Base-by-base conservation (phyloP, 495 filamentous ascomycete genomes). In the Wilcoxina mikolae region DNA sequence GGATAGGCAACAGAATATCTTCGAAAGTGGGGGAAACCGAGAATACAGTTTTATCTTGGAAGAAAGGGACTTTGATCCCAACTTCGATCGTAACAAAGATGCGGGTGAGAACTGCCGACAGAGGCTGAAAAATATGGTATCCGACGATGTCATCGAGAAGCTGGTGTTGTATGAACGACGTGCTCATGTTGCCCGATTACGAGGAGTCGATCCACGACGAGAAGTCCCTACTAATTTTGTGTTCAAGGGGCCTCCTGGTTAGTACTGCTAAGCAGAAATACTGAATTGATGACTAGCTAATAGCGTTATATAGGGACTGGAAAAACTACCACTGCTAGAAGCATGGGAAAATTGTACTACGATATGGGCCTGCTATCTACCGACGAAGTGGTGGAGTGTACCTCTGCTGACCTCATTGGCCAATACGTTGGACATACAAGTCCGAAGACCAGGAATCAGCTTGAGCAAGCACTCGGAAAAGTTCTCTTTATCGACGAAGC, bases 321-420 rank as follows among this genome's bases (percentile, higher is more conserved):
- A 11, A 89, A 89, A 58, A 86, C 84, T 0, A 79, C 73, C 0
- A 85, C 81, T 0, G 84, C 84, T 0, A 66, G 72, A 50, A 81
- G 75, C 56, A 83, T 89, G 75, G 84, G 83, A 7, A 72, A 82
- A 51, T 68, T 89, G 0, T 87, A 76, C 61, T 86, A 84, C 58
- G 78, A 86, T 58, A 77, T 84, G 74, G 78, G 80, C 0, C 73
- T 84, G 20, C 67, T 85, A 0, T 56, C 74, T 0, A 71, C 72
- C 0, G 67, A 60, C 0, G 74, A 76, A 41, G 78, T 84, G 0
- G 59, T 80, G 0, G 78, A 83, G 47, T 72, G 70, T 41, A 82
- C 81, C 0, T 76, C 79, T 0, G 72, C 77, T 0, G 79, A 84
- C 23, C 60, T 85, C 0, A 70, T 84, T 1, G 81, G 78, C 4